phyloP scores from a whole-genome alignment of 2,329 filamentous ascomycete genomes.

The Colletotrichum cordylinicola region DNA sequence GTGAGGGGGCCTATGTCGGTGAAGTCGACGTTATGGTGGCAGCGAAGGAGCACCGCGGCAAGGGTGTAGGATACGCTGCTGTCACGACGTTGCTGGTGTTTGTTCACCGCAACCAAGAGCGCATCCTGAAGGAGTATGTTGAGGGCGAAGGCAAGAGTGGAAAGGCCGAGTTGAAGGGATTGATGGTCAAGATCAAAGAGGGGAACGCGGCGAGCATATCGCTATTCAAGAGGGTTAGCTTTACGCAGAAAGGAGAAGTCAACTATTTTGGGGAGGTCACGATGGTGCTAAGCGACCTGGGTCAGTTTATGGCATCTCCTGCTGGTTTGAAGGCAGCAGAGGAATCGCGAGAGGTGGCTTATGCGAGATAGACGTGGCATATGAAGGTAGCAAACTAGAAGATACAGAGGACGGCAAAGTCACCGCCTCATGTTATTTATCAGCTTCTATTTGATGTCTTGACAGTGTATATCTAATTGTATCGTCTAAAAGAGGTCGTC shows the following conservation, averaged over 20 bases:
- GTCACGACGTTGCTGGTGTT: constrained; percentile 75
- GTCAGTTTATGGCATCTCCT: not conserved
- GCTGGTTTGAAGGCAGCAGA: not conserved
- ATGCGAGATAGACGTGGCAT: not conserved
- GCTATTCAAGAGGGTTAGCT: constrained; percentile 59
- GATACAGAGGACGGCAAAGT: not conserved
- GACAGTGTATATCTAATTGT: not conserved
- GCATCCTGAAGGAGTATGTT: constrained; percentile 57
- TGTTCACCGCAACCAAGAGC: constrained; percentile 56
- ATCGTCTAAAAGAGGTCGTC: not conserved
- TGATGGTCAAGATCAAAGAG: constrained; percentile 66
- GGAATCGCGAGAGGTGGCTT: constrained; percentile 12
- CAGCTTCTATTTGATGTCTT: not conserved
- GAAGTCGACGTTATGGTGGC: constrained; percentile 93
- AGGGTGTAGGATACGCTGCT: constrained; percentile 70
- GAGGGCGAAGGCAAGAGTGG: constrained; percentile 21
- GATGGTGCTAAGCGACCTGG: constrained; percentile 45
- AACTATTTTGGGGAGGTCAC: constrained; percentile 68
- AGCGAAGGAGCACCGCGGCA: constrained; percentile 56
- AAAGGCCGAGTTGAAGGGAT: constrained; percentile 41
- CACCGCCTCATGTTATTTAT: not conserved
- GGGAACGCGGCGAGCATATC: constrained; percentile 57
- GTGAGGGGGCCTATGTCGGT: constrained; percentile 54
- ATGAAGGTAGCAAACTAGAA: not conserved
- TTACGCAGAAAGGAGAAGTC: constrained; percentile 53